Conservation (phyloP, 768 basidiomycete genomes). For the Pisolithus albus region DNA sequence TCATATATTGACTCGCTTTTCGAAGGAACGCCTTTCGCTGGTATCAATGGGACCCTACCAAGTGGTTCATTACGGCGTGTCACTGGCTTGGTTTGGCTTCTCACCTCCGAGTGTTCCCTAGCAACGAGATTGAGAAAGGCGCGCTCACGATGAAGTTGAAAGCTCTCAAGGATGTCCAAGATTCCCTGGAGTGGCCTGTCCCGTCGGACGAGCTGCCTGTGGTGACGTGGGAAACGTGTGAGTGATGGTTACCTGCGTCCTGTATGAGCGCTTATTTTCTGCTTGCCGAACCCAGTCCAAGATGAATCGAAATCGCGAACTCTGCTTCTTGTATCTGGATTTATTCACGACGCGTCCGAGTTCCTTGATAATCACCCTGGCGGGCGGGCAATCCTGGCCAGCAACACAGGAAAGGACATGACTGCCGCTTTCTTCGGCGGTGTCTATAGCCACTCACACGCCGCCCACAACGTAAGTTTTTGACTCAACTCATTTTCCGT, state of each 20-base stretch:
- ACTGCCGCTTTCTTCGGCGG: conserved; percentile 85
- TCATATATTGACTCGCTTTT: conserved; percentile 5
- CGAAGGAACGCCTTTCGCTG: conserved; percentile 62
- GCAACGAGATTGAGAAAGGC: conserved; percentile 82
- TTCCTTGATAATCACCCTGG: conserved; percentile 80
- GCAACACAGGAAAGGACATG: conserved; percentile 71
- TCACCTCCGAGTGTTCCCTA: conserved; percentile 78
- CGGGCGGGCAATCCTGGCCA: conserved; percentile 51
- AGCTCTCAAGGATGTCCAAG: conserved; percentile 56
- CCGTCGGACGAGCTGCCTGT: conserved; percentile 58
- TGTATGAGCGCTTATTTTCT: conserved; percentile 1
- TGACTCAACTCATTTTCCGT: not conserved
- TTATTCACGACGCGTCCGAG: conserved; percentile 75
- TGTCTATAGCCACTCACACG: conserved; percentile 75
- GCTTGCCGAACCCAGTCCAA: conserved; percentile 40
- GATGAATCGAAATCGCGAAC: conserved; percentile 57
- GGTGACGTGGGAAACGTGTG: conserved; percentile 77
- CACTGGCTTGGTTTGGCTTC: conserved; percentile 63
- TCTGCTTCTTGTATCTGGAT: conserved; percentile 73
- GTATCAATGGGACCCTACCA: conserved; percentile 69
- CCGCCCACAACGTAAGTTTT: conserved; percentile 63
- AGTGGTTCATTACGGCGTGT: conserved; percentile 74
- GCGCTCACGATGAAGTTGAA: conserved; percentile 80
- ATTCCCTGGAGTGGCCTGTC: conserved; percentile 56
- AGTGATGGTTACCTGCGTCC: conserved; percentile 20